Evolutionary conservation across 2,329 filamentous ascomycete genomes (phyloP).

Genomic region (Stromatinia cepivora): DNA sequence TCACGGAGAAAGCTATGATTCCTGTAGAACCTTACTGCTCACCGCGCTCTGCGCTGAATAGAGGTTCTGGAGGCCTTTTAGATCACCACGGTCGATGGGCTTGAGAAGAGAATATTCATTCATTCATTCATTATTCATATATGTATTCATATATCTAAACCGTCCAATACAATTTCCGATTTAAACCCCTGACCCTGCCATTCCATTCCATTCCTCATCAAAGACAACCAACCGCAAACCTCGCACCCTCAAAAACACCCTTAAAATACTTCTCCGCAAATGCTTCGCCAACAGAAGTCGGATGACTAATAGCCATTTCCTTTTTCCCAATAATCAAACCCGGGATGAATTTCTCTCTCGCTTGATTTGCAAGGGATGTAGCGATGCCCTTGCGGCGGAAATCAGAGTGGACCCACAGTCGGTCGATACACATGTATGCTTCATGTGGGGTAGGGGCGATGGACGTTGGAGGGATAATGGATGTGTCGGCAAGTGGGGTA

Average conservation of each 20-base stretch:
- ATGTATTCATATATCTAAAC: no score
- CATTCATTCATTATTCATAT: no score
- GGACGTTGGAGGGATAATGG: neutral
- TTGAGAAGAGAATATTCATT: no score
- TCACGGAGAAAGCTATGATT: no score
- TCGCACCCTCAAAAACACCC: slow-evolving; percentile 13
- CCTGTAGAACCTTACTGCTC: no score
- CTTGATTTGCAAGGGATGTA: slow-evolving; percentile 55
- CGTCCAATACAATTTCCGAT: no score
- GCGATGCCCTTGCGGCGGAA: slow-evolving; percentile 59
- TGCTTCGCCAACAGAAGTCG: slow-evolving; percentile 60
- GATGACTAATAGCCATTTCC: slow-evolving; percentile 63
- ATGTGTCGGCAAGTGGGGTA: neutral
- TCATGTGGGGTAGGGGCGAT: neutral
- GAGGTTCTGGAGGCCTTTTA: no score
- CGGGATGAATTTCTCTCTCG: slow-evolving; percentile 54
- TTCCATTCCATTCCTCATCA: neutral
- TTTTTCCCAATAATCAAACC: slow-evolving; percentile 55
- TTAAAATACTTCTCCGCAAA: slow-evolving; percentile 52
- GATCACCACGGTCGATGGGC: no score
- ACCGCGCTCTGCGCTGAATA: no score
- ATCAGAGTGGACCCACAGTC: slow-evolving; percentile 63
- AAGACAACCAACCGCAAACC: neutral
- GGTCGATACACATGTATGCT: slow-evolving; percentile 48
- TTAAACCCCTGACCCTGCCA: neutral